phyloP scores from a whole-genome alignment of 345 rosid genomes.

The Eucalyptus camaldulensis region DNA sequence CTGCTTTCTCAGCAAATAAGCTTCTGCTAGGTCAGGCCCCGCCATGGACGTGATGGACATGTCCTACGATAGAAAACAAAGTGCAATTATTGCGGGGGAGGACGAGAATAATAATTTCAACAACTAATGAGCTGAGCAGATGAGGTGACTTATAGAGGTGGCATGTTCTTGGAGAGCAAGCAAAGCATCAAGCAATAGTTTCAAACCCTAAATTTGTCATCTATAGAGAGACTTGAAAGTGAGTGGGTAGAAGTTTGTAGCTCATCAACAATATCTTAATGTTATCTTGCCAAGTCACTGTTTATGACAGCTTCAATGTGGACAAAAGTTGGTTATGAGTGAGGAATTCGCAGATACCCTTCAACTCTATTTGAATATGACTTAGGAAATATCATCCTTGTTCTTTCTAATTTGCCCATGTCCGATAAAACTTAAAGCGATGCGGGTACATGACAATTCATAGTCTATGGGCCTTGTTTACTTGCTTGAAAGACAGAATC shows the following conservation, averaged over 20 bases:
- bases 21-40: background rate
- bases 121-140: background rate
- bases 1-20: background rate
- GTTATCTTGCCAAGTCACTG: background rate
- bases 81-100: background rate
- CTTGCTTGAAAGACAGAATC: background rate
- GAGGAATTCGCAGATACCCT: background rate
- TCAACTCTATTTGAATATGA: background rate
- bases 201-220: background rate
- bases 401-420: background rate
- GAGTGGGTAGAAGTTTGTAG: background rate
- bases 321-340: background rate
- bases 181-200: background rate
- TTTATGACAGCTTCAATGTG: background rate
- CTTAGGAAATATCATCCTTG: background rate
- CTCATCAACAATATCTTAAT: background rate
- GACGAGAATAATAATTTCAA: background rate
- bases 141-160: background rate
- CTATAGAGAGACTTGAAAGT: background rate
- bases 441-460: background rate
- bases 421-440: background rate
- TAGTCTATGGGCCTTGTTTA: background rate
- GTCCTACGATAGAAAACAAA: background rate
- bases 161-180: background rate
- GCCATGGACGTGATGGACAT: background rate